Base-by-base conservation (phyloP, 176 grass and related monocot genomes). In the Dendrocalamus sinicus region DNA sequence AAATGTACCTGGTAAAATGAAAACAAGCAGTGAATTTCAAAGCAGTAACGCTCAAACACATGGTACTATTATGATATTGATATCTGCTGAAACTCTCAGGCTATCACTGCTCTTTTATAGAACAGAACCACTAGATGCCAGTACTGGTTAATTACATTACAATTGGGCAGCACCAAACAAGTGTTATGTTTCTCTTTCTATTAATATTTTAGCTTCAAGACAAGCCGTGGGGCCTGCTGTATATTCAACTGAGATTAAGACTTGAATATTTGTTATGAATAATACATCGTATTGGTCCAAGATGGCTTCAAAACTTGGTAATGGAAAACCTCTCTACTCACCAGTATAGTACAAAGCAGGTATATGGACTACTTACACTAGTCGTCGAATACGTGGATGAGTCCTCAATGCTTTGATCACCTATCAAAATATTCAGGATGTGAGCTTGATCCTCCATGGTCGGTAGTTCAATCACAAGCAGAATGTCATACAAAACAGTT, bases 351-450 rank as follows among this genome's bases (percentile, higher is more conserved):
- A 88, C 26, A 40, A 16, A 35, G 43, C 9, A 44, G 12, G 40
- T 61, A 41, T 35, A 37, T 1, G n/a, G 11, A 76, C 16, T 63
- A 84, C 92, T 84, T 96, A 99, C 94, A 99, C 92, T 72, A 99
- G 94, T 16, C 89, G 96, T 63, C 94, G 92, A 53, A 99, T 96
- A 28, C 90, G 86, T 77, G 96, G 96, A 86, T 99, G 94, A 66
- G 96, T 94, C 81, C 94, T 99, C 81, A 99, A 85, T 86, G 90
- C 88, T 90, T 96, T 94, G 86, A 99, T 87, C 54, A 99, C 96
- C 94, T 96, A 82, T 58, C 83, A 89, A 89, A 86, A 85, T 81
- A 60, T 58, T 78, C 15, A 75, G 32, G 32, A 24, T 41, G 20
- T 88, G 32, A 90, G 81, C 6, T 71, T 65, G 48, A 61, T 70